Evolutionary conservation across 2,329 filamentous ascomycete genomes (phyloP), one percentile per base, ranked within the genome.

Genomic region (Neonectria faginata): DNA sequence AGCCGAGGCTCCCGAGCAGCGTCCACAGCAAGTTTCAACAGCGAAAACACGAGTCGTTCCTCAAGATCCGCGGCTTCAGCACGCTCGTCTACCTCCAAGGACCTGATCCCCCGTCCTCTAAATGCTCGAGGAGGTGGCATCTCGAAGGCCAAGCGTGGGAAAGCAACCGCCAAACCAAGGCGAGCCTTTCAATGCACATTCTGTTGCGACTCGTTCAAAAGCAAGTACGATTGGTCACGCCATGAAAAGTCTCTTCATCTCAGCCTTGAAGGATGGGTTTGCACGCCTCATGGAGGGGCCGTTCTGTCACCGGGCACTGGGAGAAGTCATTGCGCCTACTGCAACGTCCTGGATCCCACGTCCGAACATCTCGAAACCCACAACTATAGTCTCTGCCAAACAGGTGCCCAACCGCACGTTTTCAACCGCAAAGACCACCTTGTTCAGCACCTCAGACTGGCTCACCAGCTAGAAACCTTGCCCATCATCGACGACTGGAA

Each of bases 401-500:
- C 52, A 6, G 47, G 60, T 0, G 62, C 39, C 0, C 44, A 48
- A 2, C 57, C 55, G 0, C 71, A 69, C 1, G 45, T 70, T 2
- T 78, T 77, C 29, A 67, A 67, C 0, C 69, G 76, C 3, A 78
- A 77, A 7, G 76, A 78, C 7, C 76, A 78, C 18, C 71, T 78
- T 0, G 66, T 72, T 1, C 76, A 78, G 20, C 76, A 78, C 14
- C 62, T 78, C 1, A 66, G 73, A 16, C 66, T 72, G 4, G 68
- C 74, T 1, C 76, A 78, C 50, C 72, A 72, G n/a, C 27, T 72
- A 11, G 82, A 83, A 75, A 75, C 5, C 41, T 72, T 53, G 71
- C 78, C 66, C 78, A 82, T 81, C 77, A 86, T 63, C 72, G 76
- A 74, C 8, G 51, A 62, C 11, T 78, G 76, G 76, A 76, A 74